These are phyloP conservation scores for Cucurbita ficifolia DNA, from an alignment of 306 rosid genomes.

Conservation along the genomic window DNA sequence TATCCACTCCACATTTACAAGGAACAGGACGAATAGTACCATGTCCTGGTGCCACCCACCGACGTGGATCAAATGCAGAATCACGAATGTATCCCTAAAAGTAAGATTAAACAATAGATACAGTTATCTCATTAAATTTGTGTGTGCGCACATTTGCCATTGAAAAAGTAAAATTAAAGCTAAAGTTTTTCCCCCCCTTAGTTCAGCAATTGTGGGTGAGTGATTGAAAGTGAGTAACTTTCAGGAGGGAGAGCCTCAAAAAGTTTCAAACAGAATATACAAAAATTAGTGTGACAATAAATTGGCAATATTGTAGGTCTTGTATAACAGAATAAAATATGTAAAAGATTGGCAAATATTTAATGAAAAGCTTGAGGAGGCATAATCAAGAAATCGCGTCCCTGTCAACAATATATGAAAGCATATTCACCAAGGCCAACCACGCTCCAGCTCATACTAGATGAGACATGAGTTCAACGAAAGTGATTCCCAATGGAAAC, in stretches of 20 bases:
- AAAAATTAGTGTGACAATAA: neutral
- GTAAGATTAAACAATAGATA: neutral
- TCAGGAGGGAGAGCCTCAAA: neutral
- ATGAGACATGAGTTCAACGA: too few species aligned
- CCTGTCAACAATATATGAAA: too few species aligned
- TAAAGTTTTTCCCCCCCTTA: too few species aligned
- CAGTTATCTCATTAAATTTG: neutral
- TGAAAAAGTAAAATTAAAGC: neutral
- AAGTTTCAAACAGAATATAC: neutral
- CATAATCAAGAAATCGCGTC: too few species aligned
- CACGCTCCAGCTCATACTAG: too few species aligned
- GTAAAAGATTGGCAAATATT: neutral
- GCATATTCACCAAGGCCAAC: too few species aligned
- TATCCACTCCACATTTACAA: constrained; percentile 75
- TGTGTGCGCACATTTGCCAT: neutral
- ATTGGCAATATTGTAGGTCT: too few species aligned
- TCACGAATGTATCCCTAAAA: constrained; percentile 66
- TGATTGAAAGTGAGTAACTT: neutral
- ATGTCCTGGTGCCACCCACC: constrained; percentile 96
- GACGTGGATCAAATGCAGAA: constrained; percentile 84
- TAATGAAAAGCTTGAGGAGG: too few species aligned
- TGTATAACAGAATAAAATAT: neutral
- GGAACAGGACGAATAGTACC: constrained; percentile 28
- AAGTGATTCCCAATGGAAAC: too few species aligned
- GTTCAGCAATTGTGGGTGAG: too few species aligned